These are phyloP conservation scores for Fusarium sp. DNA, from an alignment of 2,329 filamentous ascomycete genomes.

Conservation along the genomic window DNA sequence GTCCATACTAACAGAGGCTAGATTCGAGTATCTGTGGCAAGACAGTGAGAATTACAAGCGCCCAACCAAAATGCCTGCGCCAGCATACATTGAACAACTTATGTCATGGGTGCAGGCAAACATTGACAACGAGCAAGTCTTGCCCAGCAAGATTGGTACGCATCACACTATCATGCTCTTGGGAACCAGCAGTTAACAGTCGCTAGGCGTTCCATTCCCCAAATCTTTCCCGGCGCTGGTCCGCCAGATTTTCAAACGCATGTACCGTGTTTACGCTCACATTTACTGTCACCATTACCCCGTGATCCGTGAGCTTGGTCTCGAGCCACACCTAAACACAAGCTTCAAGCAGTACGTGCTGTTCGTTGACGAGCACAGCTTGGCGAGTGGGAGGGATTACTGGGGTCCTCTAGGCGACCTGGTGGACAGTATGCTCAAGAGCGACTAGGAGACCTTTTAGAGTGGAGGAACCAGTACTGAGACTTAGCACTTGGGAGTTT, in stretches of 20 bases:
- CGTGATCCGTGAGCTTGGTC: conserved; percentile 91
- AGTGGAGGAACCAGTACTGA: conserved; percentile 19
- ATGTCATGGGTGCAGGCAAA: conserved; percentile 97
- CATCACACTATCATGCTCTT: conserved; percentile 12
- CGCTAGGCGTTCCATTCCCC: conserved; percentile 87
- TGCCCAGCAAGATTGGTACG: conserved; percentile 90
- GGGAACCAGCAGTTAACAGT: conserved; percentile 17
- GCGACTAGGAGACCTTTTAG: conserved; percentile 70
- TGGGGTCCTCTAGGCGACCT: conserved; percentile 96
- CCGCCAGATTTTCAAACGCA: conserved; percentile 97
- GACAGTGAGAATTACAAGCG: conserved; percentile 94
- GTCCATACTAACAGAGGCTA: conserved; percentile 53
- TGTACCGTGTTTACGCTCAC: conserved; percentile 98
- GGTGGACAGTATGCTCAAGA: conserved; percentile 97
- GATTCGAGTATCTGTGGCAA: conserved; percentile 99
- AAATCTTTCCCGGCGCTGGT: conserved; percentile 90
- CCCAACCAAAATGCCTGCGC: conserved; percentile 97
- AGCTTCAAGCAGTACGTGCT: conserved; percentile 99
- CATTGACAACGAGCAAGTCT: conserved; percentile 94
- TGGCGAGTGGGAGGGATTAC: conserved; percentile 95
- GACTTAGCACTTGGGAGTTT: conserved; percentile 39
- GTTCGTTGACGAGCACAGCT: conserved; percentile 95
- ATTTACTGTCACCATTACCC: conserved; percentile 99
- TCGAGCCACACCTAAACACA: conserved; percentile 97
- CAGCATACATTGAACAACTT: conserved; percentile 96